Evolutionary conservation across 2,329 filamentous ascomycete genomes (phyloP).

Genomic region (Botrytis porri): DNA sequence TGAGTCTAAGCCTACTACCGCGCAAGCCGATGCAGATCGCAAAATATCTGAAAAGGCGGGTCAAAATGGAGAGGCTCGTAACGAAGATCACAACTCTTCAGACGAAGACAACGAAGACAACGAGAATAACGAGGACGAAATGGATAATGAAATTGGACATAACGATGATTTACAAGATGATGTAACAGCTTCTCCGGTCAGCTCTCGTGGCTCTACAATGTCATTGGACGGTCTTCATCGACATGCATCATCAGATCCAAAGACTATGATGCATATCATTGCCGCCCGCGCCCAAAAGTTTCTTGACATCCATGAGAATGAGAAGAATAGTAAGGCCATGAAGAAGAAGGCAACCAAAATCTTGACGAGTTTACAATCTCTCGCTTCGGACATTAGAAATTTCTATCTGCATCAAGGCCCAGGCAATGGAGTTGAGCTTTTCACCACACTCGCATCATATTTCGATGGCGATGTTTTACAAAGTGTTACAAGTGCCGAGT

Average conservation of each 20-base stretch:
- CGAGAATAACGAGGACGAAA: conserved; percentile 45
- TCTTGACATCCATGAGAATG: conserved; percentile 75
- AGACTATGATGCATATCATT: conserved; percentile 69
- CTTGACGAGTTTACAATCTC: conserved; percentile 64
- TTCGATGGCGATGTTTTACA: conserved; percentile 88
- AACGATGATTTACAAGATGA: conserved; percentile 53
- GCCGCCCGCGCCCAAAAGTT: conserved; percentile 77
- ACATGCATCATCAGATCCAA: conserved; percentile 47
- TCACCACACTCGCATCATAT: conserved; percentile 72
- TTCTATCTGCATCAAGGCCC: conserved; percentile 63
- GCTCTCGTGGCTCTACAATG: conserved; percentile 63
- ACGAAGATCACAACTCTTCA: conserved; percentile 48
- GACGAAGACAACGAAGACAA: conserved; percentile 39
- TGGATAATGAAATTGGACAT: conserved; percentile 45
- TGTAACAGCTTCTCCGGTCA: conserved; percentile 36
- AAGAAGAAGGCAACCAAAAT: conserved; percentile 77
- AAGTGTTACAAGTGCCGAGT: conserved; percentile 91
- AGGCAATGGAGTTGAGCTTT: conserved; percentile 62
- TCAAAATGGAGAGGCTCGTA: conserved; percentile 39
- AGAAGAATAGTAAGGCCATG: conserved; percentile 67
- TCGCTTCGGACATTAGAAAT: conserved; percentile 68
- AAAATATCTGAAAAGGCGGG: conserved; percentile 34
- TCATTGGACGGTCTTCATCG: conserved; percentile 56
- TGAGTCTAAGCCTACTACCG: conserved; percentile 30
- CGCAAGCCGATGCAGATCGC: conserved; percentile 37